phyloP scores from a whole-genome alignment of 164 flowering plant genomes.

The Stephania yunnanensis region DNA sequence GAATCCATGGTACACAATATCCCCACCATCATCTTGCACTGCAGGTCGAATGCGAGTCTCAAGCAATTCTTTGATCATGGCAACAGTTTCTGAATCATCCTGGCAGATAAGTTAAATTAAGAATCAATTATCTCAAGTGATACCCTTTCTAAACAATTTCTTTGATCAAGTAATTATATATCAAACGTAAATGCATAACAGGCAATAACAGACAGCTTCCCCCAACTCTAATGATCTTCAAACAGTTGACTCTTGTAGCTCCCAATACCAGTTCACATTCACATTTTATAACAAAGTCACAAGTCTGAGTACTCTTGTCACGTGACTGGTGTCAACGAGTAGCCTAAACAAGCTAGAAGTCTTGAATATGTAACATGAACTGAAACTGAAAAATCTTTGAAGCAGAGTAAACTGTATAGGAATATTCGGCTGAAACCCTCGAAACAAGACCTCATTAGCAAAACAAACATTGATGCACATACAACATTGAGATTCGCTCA shows the following conservation, averaged over 20 bases:
- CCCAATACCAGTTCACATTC: not conserved
- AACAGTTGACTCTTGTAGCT: not conserved
- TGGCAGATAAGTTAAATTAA: slow-evolving; percentile 19
- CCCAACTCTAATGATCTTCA: not conserved
- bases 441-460: no score
- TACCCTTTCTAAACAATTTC: not conserved
- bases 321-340: not conserved
- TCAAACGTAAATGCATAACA: not conserved
- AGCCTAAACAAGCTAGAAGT: not conserved
- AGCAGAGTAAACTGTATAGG: no score
- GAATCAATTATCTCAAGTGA: not conserved
- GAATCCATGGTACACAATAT: slow-evolving; percentile 80
- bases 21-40: slow-evolving; percentile 99
- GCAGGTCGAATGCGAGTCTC: slow-evolving; percentile 95
- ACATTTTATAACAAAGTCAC: not conserved
- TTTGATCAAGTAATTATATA: not conserved
- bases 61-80: slow-evolving; percentile 92
- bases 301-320: not conserved
- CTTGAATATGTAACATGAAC: not conserved
- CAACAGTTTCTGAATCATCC: slow-evolving; percentile 98
- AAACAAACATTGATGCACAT: no score
- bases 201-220: not conserved
- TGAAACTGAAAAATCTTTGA: not conserved
- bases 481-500: no score
- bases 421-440: no score